phyloP scores from a whole-genome alignment of 2,329 filamentous ascomycete species.

The Chaetomiaceae sp. region DNA sequence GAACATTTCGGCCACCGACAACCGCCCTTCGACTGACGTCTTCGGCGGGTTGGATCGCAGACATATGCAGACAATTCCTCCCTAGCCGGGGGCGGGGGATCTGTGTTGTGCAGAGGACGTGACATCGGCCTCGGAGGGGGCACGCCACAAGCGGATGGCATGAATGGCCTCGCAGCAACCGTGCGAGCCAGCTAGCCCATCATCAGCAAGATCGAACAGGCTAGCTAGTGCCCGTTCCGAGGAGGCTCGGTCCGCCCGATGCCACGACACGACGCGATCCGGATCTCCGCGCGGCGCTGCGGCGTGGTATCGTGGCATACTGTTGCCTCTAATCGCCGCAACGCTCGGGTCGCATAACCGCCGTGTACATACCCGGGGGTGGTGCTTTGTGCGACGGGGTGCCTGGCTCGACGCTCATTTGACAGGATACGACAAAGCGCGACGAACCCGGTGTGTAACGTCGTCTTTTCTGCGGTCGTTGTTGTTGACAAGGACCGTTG shows the following conservation, averaged over 20 bases:
- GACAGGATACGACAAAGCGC: constrained; percentile 17
- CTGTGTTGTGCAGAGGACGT: too few species aligned
- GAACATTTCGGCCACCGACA: too few species aligned
- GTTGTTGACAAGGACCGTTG: constrained; percentile 1
- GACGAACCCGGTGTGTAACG: neutral
- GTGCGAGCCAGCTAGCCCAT: neutral
- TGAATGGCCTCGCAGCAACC: neutral
- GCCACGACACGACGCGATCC: neutral
- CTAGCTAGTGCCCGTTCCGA: constrained; percentile 1
- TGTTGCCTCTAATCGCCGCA: constrained; percentile 1
- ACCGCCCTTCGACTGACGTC: too few species aligned
- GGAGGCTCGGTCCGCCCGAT: constrained; percentile 8
- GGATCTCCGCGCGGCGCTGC: constrained; percentile 12
- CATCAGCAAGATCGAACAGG: neutral
- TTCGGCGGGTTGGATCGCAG: too few species aligned
- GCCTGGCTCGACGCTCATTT: constrained; percentile 18
- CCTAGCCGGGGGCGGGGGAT: too few species aligned
- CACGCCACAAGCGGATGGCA: constrained; percentile 6
- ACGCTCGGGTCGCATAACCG: constrained; percentile 8
- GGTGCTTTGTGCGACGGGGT: too few species aligned
- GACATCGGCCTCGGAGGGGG: constrained; percentile 4
- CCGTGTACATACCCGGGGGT: constrained; percentile 13
- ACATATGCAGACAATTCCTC: too few species aligned
- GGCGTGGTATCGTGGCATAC: neutral
- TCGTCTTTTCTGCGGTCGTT: constrained; percentile 4